Evolutionary conservation across 495 filamentous ascomycete species (phyloP), one percentile per base, ranked within the genome.

Genomic region (Penicillium paxilli): DNA sequence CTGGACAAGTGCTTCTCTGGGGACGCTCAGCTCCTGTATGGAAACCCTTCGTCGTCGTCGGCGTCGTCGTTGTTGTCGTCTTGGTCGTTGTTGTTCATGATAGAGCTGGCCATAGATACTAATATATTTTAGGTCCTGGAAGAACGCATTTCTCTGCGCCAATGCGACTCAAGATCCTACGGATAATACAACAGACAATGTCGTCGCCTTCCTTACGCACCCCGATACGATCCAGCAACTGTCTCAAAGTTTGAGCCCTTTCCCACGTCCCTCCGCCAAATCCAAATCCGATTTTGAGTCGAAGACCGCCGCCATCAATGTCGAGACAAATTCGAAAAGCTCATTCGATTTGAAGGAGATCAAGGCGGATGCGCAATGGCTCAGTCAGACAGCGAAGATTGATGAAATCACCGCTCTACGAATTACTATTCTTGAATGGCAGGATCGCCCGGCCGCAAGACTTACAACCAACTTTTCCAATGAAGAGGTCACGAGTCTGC

Each of bases 231-330:
- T 87, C 57, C 72, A 81, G 59, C 71, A 90, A 51, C 77, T 96
- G 61, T 78, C 83, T 53, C 74, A 80, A 40, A 84, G 86, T 45
- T 71, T 83, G 66, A 81, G 72, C 47, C 81, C 83, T 42, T 93
- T 89, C 67, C 71, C 79, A 44, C 59, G 78, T 2, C 85, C 67
- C 55, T 82, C 78, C 41, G 57, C 75, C 53, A 84, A 80, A 61
- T 78, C 82, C 5, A 93, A 87, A 67, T 66, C 77, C 40, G 84
- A 83, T 21, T 96, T 96, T 65, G 89, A 93, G 49, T 91, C 87
- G 35, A 92, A 86, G 69, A 97, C 91, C 1, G 87, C 93, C 16
- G 86, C 92, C n/a, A 95, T 97, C 47, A 87, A 96, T 66, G 85
- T 92, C 40, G 81, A 88, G 21, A 87, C 89, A 5, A 81, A 82